Base-by-base conservation (phyloP, 2,329 filamentous ascomycete species). In the Zasmidium citrigriseum region DNA sequence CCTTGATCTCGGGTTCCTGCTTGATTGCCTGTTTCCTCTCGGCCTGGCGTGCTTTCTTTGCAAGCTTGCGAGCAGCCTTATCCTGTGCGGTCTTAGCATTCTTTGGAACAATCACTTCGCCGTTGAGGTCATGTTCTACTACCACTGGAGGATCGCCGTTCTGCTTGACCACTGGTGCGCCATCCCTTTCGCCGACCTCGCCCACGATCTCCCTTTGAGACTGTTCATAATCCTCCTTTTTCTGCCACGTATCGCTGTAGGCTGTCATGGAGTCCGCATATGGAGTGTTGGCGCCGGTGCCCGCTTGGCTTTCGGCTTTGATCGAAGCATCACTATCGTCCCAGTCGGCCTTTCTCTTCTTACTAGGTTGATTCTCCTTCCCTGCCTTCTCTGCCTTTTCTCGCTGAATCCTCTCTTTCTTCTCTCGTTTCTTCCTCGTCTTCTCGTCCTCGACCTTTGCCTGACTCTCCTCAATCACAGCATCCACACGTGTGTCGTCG, bases 31-130 rank as follows among this genome's bases (percentile, higher is more conserved):
- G 65, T 68, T 73, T 74, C 69, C 80, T 73, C 51, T 77, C 77
- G 65, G 77, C 73, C 57, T 76, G 75, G 67, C 79, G 77, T 67
- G 80, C 78, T 70, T 83, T 84, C 78, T 86, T 86, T 59, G 75
- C 77, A 63, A 75, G 76, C 72, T 82, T 85, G 61, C 82, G 76
- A 55, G 81, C 79, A 62, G 81, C 81, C 69, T 81, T 82, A 61
- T 83, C 80, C 48, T 70, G 69, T 22, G 71, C 68, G 11, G 59
- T 64, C 34, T 56, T 57, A 1, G 58, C 57, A 50, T 55, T 57
- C 55, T 64, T 57, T 24, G 55, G 52, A 18, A 62, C 57, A 29
- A 41, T 27, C n/a, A 63, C 64, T 18, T 65, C 59, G 25, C 60
- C 63, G 10, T 64, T 57, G 24, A 53, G 61, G 50, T 63, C 65